phyloP scores from a whole-genome alignment of 345 rosid genomes.

The Reutealis trisperma region DNA sequence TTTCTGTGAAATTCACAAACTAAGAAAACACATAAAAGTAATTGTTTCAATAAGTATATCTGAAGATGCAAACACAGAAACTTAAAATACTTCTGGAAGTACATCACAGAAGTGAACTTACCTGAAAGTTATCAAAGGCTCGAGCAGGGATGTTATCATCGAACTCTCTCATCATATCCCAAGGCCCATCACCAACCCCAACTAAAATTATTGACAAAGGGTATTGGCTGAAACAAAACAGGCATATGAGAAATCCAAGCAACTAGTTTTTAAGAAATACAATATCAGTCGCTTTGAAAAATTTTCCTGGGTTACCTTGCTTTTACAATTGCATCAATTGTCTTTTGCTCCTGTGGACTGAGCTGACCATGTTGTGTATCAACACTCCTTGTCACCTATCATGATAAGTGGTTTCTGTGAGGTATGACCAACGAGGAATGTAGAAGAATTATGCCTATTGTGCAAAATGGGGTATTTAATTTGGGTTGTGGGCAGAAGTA shows the following conservation, averaged over 20 bases:
- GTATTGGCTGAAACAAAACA: conserved; percentile 58
- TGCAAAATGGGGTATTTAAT: background rate
- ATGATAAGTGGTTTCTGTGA: background rate
- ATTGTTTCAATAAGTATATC: background rate
- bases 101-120: conserved; percentile 13
- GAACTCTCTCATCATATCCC: conserved; percentile 98
- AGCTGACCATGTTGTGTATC: conserved; percentile 69
- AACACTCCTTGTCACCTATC: conserved; percentile 86
- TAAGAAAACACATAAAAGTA: conserved; percentile 24
- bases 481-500: background rate
- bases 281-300: background rate
- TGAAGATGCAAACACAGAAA: background rate
- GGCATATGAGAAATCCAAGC: background rate
- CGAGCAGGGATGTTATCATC: conserved; percentile 96
- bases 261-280: background rate
- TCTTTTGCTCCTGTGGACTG: conserved; percentile 93
- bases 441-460: background rate
- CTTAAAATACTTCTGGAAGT: background rate
- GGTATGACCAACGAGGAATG: background rate
- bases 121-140: conserved; percentile 98
- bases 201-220: conserved; percentile 86
- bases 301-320: conserved; percentile 59
- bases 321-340: conserved; percentile 86
- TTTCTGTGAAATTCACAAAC: conserved; percentile 95
- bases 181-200: conserved; percentile 99